These are phyloP conservation scores for Annulohypoxylon stygium DNA, from an alignment of 495 filamentous ascomycete species.

Conservation along the genomic window DNA sequence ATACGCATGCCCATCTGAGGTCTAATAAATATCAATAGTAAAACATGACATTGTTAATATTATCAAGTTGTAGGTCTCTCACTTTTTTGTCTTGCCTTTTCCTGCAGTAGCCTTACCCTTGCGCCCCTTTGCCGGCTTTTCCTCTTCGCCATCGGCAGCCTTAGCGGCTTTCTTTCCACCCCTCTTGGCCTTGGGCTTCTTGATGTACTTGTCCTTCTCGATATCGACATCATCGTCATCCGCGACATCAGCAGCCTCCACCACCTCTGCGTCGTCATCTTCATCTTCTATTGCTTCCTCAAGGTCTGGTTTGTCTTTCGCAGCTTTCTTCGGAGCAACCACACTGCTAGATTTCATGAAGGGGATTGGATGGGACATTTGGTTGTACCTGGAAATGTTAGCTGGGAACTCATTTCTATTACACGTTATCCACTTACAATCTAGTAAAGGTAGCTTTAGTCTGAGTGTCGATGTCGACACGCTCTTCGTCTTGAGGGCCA, in stretches of 20 bases:
- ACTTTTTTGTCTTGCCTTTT: conserved; percentile 58
- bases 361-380: conserved; percentile 86
- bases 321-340: conserved; percentile 73
- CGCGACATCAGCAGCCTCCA: conserved; percentile 59
- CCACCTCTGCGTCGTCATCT: conserved; percentile 80
- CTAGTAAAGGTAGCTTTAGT: conserved; percentile 92
- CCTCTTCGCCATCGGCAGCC: conserved; percentile 61
- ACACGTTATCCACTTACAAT: conserved; percentile 63
- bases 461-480: conserved; percentile 82
- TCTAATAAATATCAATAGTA: conserved; percentile 28
- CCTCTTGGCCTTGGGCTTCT: conserved; percentile 77
- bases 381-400: conserved; percentile 76
- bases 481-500: conserved; percentile 80
- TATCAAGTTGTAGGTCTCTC: conserved; percentile 28
- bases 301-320: conserved; percentile 88
- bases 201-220: conserved; percentile 96
- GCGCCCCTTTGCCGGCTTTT: conserved; percentile 68
- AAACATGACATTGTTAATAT: conserved; percentile 7
- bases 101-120: conserved; percentile 53
- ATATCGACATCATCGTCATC: conserved; percentile 81
- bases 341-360: conserved; percentile 94
- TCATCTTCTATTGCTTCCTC: conserved; percentile 97
- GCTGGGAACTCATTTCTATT: conserved; percentile 9
- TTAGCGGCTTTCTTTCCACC: conserved; percentile 69
- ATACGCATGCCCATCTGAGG: conserved; percentile 1